Percentiles rank a stretch among this genome's conserved stretches.
phyloP scores from a whole-genome alignment of 129 eudicot species.

The Artemisia annua region DNA sequence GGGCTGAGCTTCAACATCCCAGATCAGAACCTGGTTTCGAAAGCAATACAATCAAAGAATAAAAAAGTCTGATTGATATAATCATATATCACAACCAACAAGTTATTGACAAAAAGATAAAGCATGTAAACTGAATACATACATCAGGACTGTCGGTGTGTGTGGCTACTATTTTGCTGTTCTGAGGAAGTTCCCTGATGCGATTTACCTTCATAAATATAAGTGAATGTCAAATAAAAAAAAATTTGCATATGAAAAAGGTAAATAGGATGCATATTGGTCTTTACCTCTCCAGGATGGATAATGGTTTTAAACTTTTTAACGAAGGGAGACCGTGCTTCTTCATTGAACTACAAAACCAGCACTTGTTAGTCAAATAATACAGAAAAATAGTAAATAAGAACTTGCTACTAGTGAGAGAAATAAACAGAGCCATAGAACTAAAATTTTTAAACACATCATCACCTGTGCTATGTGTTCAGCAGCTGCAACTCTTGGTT shows the following conservation, averaged over 20 bases:
- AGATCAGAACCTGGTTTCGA: constrained; percentile 68
- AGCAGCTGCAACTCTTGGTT: constrained; percentile 95
- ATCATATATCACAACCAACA: not conserved
- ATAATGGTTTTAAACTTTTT: constrained; percentile 89
- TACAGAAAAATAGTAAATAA: not conserved
- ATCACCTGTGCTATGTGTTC: constrained; percentile 92
- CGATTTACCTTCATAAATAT: constrained; percentile 73
- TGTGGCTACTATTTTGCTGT: constrained; percentile 95
- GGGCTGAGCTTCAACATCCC: constrained; percentile 96
- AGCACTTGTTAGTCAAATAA: constrained; percentile 1
- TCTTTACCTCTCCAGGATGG: constrained; percentile 95
- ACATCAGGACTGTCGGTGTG: constrained; percentile 99
- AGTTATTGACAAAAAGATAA: not conserved
- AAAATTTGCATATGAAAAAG: not conserved
- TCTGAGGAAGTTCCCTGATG: constrained; percentile 93
- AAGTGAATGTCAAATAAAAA: not conserved
- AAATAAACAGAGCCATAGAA: not conserved
- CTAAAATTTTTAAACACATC: not conserved
- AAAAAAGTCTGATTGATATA: constrained; percentile 1
- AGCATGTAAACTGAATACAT: constrained; percentile 26
- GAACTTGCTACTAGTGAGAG: not conserved
- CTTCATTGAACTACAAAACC: constrained; percentile 78
- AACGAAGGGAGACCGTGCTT: constrained; percentile 91
- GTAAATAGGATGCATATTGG: not conserved
- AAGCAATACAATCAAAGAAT: not conserved